A percentile compares a stretch with the other conserved stretches of the same genome.
These are phyloP conservation scores for Coccinonectria pachysandricola DNA, from an alignment of 2,329 filamentous ascomycete genomes.

Conservation along the genomic window DNA sequence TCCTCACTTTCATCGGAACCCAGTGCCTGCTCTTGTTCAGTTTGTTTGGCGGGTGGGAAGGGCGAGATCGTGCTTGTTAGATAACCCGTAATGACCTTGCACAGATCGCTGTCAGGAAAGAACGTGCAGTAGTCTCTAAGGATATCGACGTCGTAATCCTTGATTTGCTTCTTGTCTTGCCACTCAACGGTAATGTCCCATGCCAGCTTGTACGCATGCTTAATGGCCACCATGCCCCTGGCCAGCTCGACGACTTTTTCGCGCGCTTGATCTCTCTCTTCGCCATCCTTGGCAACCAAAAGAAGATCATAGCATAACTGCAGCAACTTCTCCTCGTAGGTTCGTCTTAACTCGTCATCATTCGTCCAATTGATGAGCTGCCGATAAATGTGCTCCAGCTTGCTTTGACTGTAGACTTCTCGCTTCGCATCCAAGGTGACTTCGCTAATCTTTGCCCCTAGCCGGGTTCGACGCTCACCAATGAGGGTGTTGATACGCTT, in stretches of 20 bases:
- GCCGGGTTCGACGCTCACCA: slow-evolving; percentile 73
- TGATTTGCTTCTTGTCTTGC: slow-evolving; percentile 65
- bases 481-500: slow-evolving; percentile 85
- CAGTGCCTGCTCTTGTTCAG: slow-evolving; percentile 11
- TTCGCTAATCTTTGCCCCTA: slow-evolving; percentile 73
- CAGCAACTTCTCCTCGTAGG: slow-evolving; percentile 84
- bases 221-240: slow-evolving; percentile 91
- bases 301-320: slow-evolving; percentile 72
- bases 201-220: slow-evolving; percentile 77
- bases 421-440: slow-evolving; percentile 81
- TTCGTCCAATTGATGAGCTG: slow-evolving; percentile 82
- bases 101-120: slow-evolving; percentile 76
- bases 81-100: slow-evolving; percentile 72
- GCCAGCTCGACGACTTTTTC: slow-evolving; percentile 66
- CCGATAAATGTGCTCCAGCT: slow-evolving; percentile 70
- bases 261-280: slow-evolving; percentile 59
- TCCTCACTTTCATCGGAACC: slow-evolving; percentile 47
- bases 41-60: slow-evolving; percentile 43
- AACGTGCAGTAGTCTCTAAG: slow-evolving; percentile 70
- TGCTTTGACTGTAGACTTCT: slow-evolving; percentile 68
- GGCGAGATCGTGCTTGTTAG: slow-evolving; percentile 76
- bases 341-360: slow-evolving; percentile 74
- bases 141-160: slow-evolving; percentile 68
- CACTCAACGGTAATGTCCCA: slow-evolving; percentile 91
- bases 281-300: slow-evolving; percentile 51